phyloP scores from a whole-genome alignment of 352 stramenopile species.

The Discostella stelligera region DNA sequence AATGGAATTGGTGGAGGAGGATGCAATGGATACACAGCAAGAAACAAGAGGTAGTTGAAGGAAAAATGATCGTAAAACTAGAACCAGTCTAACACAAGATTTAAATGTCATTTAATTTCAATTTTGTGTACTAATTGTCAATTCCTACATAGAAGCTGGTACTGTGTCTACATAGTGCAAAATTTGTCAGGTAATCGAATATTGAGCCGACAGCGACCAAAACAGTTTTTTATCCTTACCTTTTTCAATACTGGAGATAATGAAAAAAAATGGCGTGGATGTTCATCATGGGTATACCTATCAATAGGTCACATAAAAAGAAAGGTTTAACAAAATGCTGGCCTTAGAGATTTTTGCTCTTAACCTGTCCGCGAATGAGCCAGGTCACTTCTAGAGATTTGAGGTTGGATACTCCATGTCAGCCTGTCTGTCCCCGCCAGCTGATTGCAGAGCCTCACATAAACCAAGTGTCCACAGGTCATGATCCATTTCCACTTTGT shows the following conservation, averaged over 20 bases:
- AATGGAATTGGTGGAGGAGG: neutral
- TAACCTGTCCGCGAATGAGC: too few relatives aligned
- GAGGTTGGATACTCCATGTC: too few relatives aligned
- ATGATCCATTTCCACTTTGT: too few relatives aligned
- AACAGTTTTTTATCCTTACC: neutral
- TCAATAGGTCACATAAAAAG: too few relatives aligned
- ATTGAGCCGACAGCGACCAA: neutral
- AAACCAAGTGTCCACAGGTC: too few relatives aligned
- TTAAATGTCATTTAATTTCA: neutral
- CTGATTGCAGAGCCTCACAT: too few relatives aligned
- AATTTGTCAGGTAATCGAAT: neutral
- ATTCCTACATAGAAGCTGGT: constrained; percentile 7
- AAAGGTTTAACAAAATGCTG: too few relatives aligned
- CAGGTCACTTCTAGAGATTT: too few relatives aligned
- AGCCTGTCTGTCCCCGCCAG: too few relatives aligned
- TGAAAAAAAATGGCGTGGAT: neutral
- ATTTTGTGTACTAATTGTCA: neutral
- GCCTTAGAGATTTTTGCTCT: too few relatives aligned
- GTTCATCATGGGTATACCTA: too few relatives aligned
- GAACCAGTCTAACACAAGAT: neutral
- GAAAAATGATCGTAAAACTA: neutral
- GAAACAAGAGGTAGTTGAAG: too few relatives aligned
- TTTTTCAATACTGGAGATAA: neutral
- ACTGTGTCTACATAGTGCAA: neutral
- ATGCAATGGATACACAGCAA: neutral